Conservation (phyloP, 805 yeast species). For the Blastobotrys peoriensis region DNA sequence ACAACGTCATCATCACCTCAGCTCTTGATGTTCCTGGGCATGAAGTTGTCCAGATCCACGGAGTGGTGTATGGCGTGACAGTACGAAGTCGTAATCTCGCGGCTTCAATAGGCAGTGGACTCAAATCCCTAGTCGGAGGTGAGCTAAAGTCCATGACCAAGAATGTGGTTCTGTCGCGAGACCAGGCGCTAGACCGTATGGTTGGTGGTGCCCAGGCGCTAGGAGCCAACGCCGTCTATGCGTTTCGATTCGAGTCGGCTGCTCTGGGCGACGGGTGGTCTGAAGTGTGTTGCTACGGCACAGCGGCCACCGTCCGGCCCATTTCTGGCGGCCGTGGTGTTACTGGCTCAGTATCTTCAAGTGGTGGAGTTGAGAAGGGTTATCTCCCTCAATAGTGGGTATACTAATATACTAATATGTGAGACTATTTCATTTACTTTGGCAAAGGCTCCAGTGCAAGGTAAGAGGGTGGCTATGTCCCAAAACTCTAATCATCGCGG, state of each 20-base stretch:
- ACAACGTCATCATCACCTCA: constrained; percentile 16
- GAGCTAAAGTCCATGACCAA: constrained; percentile 18
- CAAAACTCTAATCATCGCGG: too few relatives aligned
- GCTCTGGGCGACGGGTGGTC: constrained; percentile 13
- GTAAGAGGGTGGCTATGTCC: too few relatives aligned
- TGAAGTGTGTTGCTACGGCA: constrained; percentile 21
- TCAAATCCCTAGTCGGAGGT: constrained; percentile 19
- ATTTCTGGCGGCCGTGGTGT: too few relatives aligned
- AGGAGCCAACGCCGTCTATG: constrained; percentile 21
- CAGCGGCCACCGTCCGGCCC: constrained; percentile 16
- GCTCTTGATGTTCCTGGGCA: constrained; percentile 21
- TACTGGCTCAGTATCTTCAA: too few relatives aligned
- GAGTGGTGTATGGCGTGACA: constrained; percentile 20
- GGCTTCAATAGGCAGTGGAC: constrained; percentile 16
- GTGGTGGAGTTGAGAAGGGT: too few relatives aligned
- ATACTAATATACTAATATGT: too few relatives aligned
- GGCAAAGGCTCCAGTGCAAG: too few relatives aligned
- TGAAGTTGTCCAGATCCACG: constrained; percentile 13
- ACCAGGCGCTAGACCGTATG: constrained; percentile 19
- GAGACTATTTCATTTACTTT: too few relatives aligned
- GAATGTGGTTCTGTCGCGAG: constrained; percentile 17
- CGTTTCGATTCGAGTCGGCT: constrained; percentile 17
- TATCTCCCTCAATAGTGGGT: too few relatives aligned
- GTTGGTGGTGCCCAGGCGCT: constrained; percentile 15
- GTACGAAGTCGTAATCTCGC: constrained; percentile 16